Conservation (phyloP, 306 rosid species). For the Prosopis cineraria region DNA sequence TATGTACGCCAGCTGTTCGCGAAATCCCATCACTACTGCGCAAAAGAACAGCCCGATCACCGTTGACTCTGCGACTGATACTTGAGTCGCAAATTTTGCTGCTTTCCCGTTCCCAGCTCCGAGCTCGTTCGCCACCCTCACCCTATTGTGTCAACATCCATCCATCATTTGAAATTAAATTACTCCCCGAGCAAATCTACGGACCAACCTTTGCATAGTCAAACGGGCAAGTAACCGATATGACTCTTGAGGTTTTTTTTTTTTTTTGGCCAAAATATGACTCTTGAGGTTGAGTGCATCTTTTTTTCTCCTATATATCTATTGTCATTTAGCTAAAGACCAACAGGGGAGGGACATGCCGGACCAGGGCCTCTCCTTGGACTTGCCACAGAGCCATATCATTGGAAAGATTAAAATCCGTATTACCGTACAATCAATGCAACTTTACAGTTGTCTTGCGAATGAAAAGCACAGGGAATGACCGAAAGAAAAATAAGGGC, state of each 20-base stretch:
- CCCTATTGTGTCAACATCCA: constrained; percentile 40
- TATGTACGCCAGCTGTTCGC: constrained; percentile 45
- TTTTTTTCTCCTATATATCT: background rate
- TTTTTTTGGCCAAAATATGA: too few relatives aligned
- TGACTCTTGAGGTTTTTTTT: background rate
- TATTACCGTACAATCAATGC: background rate
- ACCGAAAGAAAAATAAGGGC: background rate
- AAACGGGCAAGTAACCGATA: too few relatives aligned
- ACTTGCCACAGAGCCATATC: too few relatives aligned
- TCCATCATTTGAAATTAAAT: background rate
- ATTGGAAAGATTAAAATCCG: too few relatives aligned
- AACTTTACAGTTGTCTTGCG: background rate
- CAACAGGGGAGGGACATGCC: background rate
- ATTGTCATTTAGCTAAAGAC: background rate
- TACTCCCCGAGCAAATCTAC: background rate
- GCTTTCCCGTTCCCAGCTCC: constrained; percentile 73
- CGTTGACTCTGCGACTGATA: constrained; percentile 51
- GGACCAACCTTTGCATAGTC: background rate
- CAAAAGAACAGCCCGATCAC: constrained; percentile 54
- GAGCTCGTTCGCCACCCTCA: constrained; percentile 73
- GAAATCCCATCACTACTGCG: constrained; percentile 42
- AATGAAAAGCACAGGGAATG: background rate
- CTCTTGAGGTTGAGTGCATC: background rate
- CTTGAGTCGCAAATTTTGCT: constrained; percentile 64
- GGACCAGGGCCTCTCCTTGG: too few relatives aligned